Evolutionary conservation across 768 basidiomycete species (phyloP).

Genomic region (Rhodotorula taiwanensis): DNA sequence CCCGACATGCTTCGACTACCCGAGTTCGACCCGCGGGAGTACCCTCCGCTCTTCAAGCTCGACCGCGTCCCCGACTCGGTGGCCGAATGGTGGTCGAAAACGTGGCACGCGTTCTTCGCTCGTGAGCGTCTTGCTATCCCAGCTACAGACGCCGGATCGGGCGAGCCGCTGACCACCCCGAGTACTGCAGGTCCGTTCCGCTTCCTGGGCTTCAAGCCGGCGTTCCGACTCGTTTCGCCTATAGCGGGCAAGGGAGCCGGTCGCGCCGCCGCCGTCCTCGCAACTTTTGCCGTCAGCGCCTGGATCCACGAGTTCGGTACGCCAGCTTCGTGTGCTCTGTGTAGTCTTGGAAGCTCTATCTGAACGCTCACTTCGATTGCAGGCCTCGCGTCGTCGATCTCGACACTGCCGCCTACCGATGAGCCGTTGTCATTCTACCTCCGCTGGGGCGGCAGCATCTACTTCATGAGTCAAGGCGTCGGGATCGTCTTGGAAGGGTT

Average conservation of each 20-base stretch:
- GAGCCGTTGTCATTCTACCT: slow-evolving; percentile 11
- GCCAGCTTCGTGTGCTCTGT: background rate
- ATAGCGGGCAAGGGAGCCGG: slow-evolving; percentile 1
- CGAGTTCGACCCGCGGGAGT: slow-evolving; percentile 21
- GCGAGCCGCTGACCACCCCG: no score
- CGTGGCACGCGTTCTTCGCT: slow-evolving; percentile 26
- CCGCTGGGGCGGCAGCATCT: slow-evolving; percentile 21
- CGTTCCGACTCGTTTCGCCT: background rate
- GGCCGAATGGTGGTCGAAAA: slow-evolving; percentile 18
- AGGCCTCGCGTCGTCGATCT: slow-evolving; percentile 21
- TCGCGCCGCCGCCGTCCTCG: slow-evolving; percentile 1
- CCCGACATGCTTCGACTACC: background rate
- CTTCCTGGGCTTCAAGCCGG: slow-evolving; percentile 26
- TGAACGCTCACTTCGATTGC: background rate
- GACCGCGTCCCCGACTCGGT: slow-evolving; percentile 1
- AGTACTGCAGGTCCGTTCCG: slow-evolving; percentile 18
- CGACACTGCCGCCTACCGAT: background rate
- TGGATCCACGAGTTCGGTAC: slow-evolving; percentile 33
- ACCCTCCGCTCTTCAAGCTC: slow-evolving; percentile 26
- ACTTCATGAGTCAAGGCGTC: slow-evolving; percentile 29
- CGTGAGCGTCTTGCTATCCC: background rate
- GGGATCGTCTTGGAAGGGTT: slow-evolving; percentile 27
- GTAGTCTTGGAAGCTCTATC: no score
- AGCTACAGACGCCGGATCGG: background rate
- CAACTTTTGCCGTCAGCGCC: slow-evolving; percentile 11